Conservation (phyloP, 176 grass and related monocot genomes). For the Avena sativa region DNA sequence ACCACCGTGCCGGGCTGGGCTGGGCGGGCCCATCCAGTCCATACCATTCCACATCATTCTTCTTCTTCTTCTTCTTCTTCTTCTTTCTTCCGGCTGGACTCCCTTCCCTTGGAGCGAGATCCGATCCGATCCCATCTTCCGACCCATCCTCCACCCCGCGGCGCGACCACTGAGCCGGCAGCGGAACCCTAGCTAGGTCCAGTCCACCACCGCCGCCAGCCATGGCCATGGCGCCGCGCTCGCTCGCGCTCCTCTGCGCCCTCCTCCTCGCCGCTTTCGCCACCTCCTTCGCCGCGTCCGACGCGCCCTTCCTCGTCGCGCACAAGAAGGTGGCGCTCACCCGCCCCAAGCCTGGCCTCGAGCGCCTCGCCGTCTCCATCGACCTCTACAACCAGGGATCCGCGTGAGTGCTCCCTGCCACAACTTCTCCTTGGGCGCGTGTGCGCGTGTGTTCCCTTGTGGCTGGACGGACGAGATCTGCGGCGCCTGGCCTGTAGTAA, state of each 20-base stretch:
- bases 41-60: too few relatives aligned
- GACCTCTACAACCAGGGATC: conserved; percentile 99
- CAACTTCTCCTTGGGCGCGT: neutral
- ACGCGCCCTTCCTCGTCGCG: conserved; percentile 82
- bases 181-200: neutral
- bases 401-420: conserved; percentile 48
- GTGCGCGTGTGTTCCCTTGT: neutral
- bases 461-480: neutral
- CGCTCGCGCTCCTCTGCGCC: neutral
- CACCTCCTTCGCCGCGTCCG: conserved; percentile 39
- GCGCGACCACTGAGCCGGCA: too few relatives aligned
- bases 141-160: too few relatives aligned
- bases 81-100: too few relatives aligned
- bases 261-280: conserved; percentile 32
- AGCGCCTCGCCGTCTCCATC: conserved; percentile 86
- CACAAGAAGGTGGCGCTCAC: conserved; percentile 91
- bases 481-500: neutral
- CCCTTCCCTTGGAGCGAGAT: too few relatives aligned
- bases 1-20: too few relatives aligned
- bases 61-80: too few relatives aligned
- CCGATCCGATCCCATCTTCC: too few relatives aligned
- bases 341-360: conserved; percentile 78
- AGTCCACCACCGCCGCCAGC: neutral
- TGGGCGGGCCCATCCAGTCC: too few relatives aligned
- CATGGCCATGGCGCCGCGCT: neutral